These are phyloP conservation scores for Dictyostelium firmibasis DNA, from an alignment of 78 protist species.

Conservation along the genomic window DNA sequence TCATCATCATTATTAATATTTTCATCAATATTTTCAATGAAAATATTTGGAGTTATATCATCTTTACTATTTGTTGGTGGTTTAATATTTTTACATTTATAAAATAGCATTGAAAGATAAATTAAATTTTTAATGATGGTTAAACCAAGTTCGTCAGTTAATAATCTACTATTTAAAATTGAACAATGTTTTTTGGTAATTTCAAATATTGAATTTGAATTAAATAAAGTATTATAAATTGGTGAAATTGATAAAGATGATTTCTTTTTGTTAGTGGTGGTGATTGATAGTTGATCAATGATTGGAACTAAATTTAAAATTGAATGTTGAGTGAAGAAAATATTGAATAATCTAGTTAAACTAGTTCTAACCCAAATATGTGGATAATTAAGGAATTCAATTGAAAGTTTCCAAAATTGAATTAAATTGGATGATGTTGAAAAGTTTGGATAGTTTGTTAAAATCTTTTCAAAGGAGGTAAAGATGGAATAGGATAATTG, in stretches of 20 bases:
- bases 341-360: constrained; percentile 21
- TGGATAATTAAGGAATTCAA: constrained; percentile 58
- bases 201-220: constrained; percentile 9
- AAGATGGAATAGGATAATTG: constrained; percentile 38
- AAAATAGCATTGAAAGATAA: constrained; percentile 39
- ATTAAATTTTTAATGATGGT: constrained; percentile 44
- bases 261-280: not conserved
- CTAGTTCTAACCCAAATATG: constrained; percentile 77
- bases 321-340: constrained; percentile 27
- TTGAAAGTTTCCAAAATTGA: constrained; percentile 11
- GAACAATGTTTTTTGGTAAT: constrained; percentile 62
- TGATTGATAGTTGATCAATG: not conserved
- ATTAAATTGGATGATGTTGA: not conserved
- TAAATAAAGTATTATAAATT: not conserved
- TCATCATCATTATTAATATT: not conserved
- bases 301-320: not conserved
- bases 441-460: not conserved
- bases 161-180: constrained; percentile 30
- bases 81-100: constrained; percentile 38
- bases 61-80: constrained; percentile 10
- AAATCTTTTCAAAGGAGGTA: constrained; percentile 4
- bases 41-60: constrained; percentile 51
- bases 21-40: not conserved
- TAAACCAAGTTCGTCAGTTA: constrained; percentile 57
- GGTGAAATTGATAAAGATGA: not conserved